phyloP scores from a whole-genome alignment of 805 yeast species.

The Yueomyces sp. region DNA sequence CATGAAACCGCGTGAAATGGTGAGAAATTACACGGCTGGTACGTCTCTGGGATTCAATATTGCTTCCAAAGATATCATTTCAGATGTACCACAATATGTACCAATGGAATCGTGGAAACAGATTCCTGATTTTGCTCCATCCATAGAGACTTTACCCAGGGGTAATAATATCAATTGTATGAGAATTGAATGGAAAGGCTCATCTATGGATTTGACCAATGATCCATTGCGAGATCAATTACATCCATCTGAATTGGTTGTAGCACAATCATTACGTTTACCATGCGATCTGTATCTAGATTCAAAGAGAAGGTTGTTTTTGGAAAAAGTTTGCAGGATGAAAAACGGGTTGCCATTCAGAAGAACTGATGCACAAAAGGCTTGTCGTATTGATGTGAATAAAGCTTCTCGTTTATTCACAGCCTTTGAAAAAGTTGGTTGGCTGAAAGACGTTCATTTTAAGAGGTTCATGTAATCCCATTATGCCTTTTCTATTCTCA shows the following conservation, averaged over 20 bases:
- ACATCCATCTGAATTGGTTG: slow-evolving; percentile 79
- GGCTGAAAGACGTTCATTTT: slow-evolving; percentile 71
- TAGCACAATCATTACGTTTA: slow-evolving; percentile 75
- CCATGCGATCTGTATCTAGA: slow-evolving; percentile 74
- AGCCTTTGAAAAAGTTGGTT: slow-evolving; percentile 80
- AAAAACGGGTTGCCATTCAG: slow-evolving; percentile 63
- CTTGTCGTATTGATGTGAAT: slow-evolving; percentile 90
- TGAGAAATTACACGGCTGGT: neutral
- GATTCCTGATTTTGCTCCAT: slow-evolving; percentile 70
- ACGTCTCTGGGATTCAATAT: neutral
- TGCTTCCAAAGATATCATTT: slow-evolving; percentile 19
- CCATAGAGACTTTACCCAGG: slow-evolving; percentile 44
- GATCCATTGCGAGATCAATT: slow-evolving; percentile 62
- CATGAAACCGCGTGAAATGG: neutral
- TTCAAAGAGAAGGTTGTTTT: slow-evolving; percentile 69
- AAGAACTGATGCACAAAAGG: slow-evolving; percentile 94
- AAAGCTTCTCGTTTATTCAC: slow-evolving; percentile 84
- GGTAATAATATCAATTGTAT: slow-evolving; percentile 47
- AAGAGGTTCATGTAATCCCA: slow-evolving; percentile 2
- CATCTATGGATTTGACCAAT: slow-evolving; percentile 72
- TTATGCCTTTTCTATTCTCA: no score
- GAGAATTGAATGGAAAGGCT: slow-evolving; percentile 94
- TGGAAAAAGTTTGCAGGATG: slow-evolving; percentile 70
- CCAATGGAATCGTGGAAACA: slow-evolving; percentile 46
- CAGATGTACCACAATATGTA: slow-evolving; percentile 14